A percentile compares a stretch with the other conserved stretches of the same genome.
Evolutionary conservation across 805 yeast genomes (phyloP).

Genomic region (Brettanomyces naardenensis): DNA sequence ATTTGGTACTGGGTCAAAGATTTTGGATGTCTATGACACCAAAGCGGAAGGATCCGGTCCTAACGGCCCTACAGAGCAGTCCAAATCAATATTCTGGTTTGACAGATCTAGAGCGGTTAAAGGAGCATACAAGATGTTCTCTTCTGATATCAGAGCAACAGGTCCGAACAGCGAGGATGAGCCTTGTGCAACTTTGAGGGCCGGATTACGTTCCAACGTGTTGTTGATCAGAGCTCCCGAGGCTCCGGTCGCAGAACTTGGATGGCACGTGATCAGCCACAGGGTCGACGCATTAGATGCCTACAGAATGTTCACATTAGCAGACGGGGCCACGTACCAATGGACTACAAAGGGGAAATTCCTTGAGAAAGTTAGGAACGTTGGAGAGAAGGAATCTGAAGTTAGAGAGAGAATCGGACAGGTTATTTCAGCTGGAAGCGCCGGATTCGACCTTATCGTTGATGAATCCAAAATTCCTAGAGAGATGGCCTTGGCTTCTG

Average conservation of each 20-base stretch:
- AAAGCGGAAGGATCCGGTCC: conserved; percentile 29
- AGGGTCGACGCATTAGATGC: conserved; percentile 54
- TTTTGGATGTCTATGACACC: conserved; percentile 47
- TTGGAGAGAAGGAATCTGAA: conserved; percentile 59
- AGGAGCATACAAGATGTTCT: conserved; percentile 55
- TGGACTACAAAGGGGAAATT: conserved; percentile 57
- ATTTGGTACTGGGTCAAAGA: conserved; percentile 55
- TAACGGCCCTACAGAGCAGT: conserved; percentile 34
- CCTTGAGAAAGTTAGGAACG: conserved; percentile 48
- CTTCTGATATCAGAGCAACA: conserved; percentile 31
- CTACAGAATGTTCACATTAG: conserved; percentile 51
- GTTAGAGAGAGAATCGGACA: conserved; percentile 57
- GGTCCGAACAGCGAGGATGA: conserved; percentile 44
- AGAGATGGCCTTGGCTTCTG: conserved; percentile 52
- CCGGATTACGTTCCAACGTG: conserved; percentile 54
- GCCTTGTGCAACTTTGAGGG: conserved; percentile 51
- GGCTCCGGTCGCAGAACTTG: conserved; percentile 46
- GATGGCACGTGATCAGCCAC: conserved; percentile 57
- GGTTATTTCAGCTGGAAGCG: conserved; percentile 42
- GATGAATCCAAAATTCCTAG: conserved; percentile 49
- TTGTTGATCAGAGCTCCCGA: conserved; percentile 43
- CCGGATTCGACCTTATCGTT: conserved; percentile 47
- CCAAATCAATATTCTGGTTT: conserved; percentile 42
- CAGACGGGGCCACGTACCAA: conserved; percentile 55
- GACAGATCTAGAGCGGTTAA: conserved; percentile 58